Percentiles rank a stretch among this genome's conserved stretches.
These are phyloP conservation scores for Oehlia diaphana DNA, from an alignment of 192 early-diverging fungal genomes.

Conservation along the genomic window DNA sequence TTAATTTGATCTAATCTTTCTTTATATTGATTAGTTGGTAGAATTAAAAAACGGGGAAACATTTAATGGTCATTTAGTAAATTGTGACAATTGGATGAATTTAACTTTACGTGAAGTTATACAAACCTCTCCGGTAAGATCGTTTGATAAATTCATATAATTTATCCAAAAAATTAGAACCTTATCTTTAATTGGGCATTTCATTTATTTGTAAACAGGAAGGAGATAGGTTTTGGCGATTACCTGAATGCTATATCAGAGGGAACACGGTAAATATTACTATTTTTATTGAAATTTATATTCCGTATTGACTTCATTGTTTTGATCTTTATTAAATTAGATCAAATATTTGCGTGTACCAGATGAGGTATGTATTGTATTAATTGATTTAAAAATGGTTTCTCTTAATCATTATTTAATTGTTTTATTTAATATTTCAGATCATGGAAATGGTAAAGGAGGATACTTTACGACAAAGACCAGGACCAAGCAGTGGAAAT, in stretches of 20 bases:
- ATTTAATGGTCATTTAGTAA: slow-evolving; percentile 96
- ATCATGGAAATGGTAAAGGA: slow-evolving; percentile 92
- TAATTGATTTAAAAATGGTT: background rate
- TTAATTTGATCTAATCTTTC: background rate
- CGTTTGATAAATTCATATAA: background rate
- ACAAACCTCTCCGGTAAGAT: slow-evolving; percentile 78
- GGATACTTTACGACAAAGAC: slow-evolving; percentile 63
- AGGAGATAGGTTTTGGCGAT: slow-evolving; percentile 90
- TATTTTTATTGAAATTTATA: slow-evolving; percentile 8
- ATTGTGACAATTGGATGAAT: slow-evolving; percentile 99
- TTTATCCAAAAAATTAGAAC: too few relatives aligned
- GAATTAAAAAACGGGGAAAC: slow-evolving; percentile 98
- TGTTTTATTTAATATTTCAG: slow-evolving; percentile 27
- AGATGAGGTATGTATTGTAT: slow-evolving; percentile 61
- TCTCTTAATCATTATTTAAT: background rate
- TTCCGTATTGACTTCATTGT: background rate
- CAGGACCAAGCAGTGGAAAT: slow-evolving; percentile 39
- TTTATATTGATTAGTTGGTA: slow-evolving; percentile 60
- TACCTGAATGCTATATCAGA: slow-evolving; percentile 91
- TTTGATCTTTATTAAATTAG: slow-evolving; percentile 15
- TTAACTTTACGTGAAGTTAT: slow-evolving; percentile 93
- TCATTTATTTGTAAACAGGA: slow-evolving; percentile 50
- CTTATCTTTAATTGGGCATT: too few relatives aligned
- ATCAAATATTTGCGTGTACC: slow-evolving; percentile 85
- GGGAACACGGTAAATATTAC: slow-evolving; percentile 67